A percentile compares a stretch with the other conserved stretches of the same genome.
Evolutionary conservation across 208 protist species (phyloP).

Genomic region (Endotrypanum monterogeii): DNA sequence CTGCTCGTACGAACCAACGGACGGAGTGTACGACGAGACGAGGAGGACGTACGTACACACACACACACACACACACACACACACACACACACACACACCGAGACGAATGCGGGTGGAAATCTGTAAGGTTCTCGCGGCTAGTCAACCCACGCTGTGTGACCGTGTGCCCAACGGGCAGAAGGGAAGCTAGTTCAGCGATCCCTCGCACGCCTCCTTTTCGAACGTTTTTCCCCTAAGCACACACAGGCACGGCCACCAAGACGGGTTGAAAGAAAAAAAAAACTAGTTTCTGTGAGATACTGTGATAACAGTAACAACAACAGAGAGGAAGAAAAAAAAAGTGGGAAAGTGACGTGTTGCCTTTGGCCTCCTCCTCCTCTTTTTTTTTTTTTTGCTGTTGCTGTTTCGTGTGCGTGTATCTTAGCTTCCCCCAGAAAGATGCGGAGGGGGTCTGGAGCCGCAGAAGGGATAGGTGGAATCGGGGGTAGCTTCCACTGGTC

Average conservation of each 20-base stretch:
- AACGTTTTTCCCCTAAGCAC: too few species aligned
- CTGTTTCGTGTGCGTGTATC: background rate
- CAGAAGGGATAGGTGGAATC: background rate
- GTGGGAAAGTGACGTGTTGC: background rate
- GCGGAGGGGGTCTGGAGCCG: background rate
- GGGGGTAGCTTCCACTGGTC: too few species aligned
- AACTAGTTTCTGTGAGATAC: too few species aligned
- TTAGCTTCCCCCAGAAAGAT: background rate
- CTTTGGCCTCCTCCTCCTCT: background rate
- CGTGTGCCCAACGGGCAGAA: background rate
- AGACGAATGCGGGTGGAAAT: background rate
- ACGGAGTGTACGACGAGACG: too few species aligned
- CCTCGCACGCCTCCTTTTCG: too few species aligned
- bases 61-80: constrained; percentile 2
- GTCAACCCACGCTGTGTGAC: background rate
- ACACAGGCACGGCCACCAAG: too few species aligned
- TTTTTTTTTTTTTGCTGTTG: background rate
- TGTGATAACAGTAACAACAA: background rate
- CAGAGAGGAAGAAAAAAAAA: background rate
- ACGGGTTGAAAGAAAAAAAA: too few species aligned
- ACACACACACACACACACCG: constrained; percentile 3
- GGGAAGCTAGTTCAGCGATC: background rate
- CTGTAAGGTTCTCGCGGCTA: background rate
- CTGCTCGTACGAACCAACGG: too few species aligned
- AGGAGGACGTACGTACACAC: too few species aligned